Conservation (phyloP, 192 early-diverging fungal species). For the Linnemannia schmuckeri region DNA sequence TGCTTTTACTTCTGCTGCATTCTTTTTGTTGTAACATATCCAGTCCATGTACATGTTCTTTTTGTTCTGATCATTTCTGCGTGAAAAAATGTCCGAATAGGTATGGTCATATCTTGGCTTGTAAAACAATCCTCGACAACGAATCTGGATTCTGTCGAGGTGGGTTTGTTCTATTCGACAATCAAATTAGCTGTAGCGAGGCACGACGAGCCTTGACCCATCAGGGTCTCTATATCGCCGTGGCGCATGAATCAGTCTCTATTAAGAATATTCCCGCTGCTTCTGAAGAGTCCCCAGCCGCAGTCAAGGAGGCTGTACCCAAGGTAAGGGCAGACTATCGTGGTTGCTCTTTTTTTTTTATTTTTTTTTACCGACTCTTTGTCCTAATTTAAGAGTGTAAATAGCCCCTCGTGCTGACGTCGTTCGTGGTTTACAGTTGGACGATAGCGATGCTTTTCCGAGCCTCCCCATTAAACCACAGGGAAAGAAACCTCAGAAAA, state of each 20-base stretch:
- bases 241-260: conserved; percentile 43
- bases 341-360: neutral
- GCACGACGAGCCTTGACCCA: conserved; percentile 39
- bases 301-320: conserved; percentile 21
- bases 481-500: conserved; percentile 13
- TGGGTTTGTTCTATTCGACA: conserved; percentile 47
- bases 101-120: conserved; percentile 42
- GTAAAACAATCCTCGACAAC: conserved; percentile 30
- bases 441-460: conserved; percentile 40
- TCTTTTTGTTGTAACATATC: neutral
- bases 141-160: conserved; percentile 35
- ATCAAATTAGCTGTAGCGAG: conserved; percentile 35
- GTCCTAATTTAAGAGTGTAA: neutral
- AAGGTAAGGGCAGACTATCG: conserved; percentile 10
- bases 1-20: neutral
- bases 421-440: conserved; percentile 9
- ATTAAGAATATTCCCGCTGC: conserved; percentile 31
- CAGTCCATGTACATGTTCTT: neutral
- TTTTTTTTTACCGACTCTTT: neutral
- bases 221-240: conserved; percentile 46
- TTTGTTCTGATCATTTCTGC: neutral
- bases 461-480: conserved; percentile 31
- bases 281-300: neutral
- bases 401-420: conserved; percentile 3
- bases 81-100: conserved; percentile 18